Percentiles rank a stretch among this genome's conserved stretches.
Conservation (phyloP, 176 grass and related monocot species). For the Eragrostis curvula region DNA sequence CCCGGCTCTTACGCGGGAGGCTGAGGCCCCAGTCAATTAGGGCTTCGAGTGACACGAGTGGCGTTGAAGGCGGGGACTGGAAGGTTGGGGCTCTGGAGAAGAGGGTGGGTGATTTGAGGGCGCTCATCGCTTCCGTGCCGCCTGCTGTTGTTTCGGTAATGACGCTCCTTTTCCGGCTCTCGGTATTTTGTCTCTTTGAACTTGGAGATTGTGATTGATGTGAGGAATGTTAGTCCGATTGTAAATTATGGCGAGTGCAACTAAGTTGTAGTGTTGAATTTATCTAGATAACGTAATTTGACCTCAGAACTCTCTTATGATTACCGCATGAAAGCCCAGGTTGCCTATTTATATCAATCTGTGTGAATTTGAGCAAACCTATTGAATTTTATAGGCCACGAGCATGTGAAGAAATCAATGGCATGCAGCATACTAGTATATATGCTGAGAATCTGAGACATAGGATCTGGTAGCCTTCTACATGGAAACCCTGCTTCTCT, state of each 20-base stretch:
- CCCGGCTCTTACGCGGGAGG: background rate
- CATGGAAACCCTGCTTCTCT: background rate
- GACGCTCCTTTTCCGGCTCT: background rate
- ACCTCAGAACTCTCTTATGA: background rate
- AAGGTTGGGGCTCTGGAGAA: slow-evolving; percentile 38
- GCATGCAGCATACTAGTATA: background rate
- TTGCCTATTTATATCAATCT: background rate
- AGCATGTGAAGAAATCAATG: background rate
- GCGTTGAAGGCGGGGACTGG: slow-evolving; percentile 11
- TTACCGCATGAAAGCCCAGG: background rate
- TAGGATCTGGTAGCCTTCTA: background rate
- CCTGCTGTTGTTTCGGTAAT: slow-evolving; percentile 47
- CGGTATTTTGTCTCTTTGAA: background rate
- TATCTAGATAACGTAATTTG: background rate
- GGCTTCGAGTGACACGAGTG: slow-evolving; percentile 37
- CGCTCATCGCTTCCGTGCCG: slow-evolving; percentile 43
- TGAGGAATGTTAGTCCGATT: background rate
- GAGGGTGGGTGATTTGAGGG: slow-evolving; percentile 48
- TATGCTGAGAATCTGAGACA: background rate
- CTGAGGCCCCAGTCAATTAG: slow-evolving; percentile 27
- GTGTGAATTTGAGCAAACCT: background rate
- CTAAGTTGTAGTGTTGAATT: background rate
- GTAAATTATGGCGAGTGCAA: background rate
- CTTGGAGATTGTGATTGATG: background rate
- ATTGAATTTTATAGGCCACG: background rate